Conservation (phyloP, 1,139 yeast species). For the Hansenula lynferdii region DNA sequence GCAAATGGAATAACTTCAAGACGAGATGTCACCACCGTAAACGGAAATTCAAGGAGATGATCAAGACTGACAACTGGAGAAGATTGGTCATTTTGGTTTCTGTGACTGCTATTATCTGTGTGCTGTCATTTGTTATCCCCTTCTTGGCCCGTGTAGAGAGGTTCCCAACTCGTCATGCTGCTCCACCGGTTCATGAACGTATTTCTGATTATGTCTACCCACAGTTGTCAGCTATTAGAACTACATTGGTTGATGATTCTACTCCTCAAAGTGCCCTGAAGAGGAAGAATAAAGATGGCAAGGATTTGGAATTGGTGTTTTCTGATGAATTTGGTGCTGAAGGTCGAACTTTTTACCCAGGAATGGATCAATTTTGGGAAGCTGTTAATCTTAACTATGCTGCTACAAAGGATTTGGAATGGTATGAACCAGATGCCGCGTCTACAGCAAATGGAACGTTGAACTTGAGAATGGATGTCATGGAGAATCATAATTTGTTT, state of each 20-base stretch:
- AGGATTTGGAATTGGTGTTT: constrained; percentile 47
- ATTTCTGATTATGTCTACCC: constrained; percentile 49
- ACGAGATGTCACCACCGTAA: constrained; percentile 2
- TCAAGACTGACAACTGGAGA: constrained; percentile 3
- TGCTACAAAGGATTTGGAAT: constrained; percentile 58
- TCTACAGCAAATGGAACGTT: constrained; percentile 48
- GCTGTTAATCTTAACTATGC: constrained; percentile 55
- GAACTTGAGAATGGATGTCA: constrained; percentile 49
- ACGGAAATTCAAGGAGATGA: neutral
- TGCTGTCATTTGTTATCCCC: constrained; percentile 14
- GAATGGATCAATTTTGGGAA: constrained; percentile 59
- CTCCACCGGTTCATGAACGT: constrained; percentile 27
- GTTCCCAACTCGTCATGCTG: constrained; percentile 5
- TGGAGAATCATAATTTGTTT: constrained; percentile 47
- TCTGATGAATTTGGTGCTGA: constrained; percentile 58
- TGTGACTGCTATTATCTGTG: neutral
- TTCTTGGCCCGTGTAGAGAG: constrained; percentile 11
- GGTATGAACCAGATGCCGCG: constrained; percentile 64
- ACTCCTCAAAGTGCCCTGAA: constrained; percentile 42
- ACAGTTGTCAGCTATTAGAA: constrained; percentile 43
- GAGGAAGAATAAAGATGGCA: constrained; percentile 38
- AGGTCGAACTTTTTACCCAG: constrained; percentile 58
- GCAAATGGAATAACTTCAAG: neutral
- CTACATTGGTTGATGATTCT: constrained; percentile 48
- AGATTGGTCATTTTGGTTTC: constrained; percentile 5